A percentile compares a stretch with the other conserved stretches of the same genome.
Evolutionary conservation across 441 rosid species (phyloP).

Genomic region (Caryocar brasiliense): DNA sequence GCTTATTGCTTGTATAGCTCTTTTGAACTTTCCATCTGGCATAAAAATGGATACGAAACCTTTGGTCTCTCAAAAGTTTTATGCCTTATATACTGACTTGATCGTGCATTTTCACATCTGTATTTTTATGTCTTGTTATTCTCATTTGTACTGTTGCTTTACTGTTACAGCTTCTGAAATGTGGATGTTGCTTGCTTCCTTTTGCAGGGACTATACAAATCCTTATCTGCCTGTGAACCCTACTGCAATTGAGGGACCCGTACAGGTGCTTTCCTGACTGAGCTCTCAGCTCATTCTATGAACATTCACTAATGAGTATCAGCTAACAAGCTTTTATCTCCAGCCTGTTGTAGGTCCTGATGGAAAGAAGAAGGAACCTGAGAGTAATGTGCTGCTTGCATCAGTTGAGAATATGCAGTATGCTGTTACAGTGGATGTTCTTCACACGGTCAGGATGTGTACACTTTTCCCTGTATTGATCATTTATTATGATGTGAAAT

Average conservation of each 20-base stretch:
- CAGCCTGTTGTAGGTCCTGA: constrained; percentile 84
- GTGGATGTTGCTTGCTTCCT: constrained; percentile 3
- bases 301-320: neutral
- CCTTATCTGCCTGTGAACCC: constrained; percentile 97
- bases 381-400: constrained; percentile 94
- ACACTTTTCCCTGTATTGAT: neutral
- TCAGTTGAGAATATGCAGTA: constrained; percentile 96
- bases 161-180: neutral
- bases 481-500: neutral
- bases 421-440: constrained; percentile 89
- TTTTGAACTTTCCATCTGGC: too few relatives aligned
- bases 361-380: constrained; percentile 80
- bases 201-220: constrained; percentile 86
- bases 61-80: too few relatives aligned
- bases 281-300: neutral
- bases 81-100: neutral
- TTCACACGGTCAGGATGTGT: constrained; percentile 58
- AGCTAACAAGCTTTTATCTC: constrained; percentile 18
- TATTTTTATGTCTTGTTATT: neutral
- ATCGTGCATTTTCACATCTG: neutral
- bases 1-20: too few relatives aligned
- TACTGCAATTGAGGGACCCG: constrained; percentile 76
- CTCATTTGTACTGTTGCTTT: neutral
- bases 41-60: too few relatives aligned
- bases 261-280: constrained; percentile 51